Base-by-base conservation (phyloP, 2,329 filamentous ascomycete species). In the Diaporthe vexans region DNA sequence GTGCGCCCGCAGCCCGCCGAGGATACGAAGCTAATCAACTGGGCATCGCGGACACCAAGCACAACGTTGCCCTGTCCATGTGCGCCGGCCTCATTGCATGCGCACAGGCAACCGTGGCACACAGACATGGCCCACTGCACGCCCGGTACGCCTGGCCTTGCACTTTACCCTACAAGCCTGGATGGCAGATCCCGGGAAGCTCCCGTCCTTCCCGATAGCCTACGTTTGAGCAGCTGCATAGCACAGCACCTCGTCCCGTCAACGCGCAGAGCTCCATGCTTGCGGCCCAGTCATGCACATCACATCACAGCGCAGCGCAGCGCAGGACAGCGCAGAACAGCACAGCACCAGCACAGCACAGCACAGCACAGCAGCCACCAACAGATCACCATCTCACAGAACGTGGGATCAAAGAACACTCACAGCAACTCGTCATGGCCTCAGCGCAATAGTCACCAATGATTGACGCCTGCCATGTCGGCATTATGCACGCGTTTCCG, bases 161-260 rank as follows among this genome's bases (percentile, higher is more conserved):
- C 33, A 17, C 35, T 43, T 9, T 46, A 29, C 15, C 43, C 43
- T 33, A 19, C 59, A 46, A 19, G 59, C 59, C 40, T n/a, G 46
- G n/a, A 15, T 52, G 63, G 48, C 37, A 67, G 46, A 67, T 54
- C 63, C 63, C 48, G 48, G 48, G 63, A 68, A 68, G 48, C 63
- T 40, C 63, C 63, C 63, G 63, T 40, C 29, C 46, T 54, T 54
- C 63, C 63, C 63, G 63, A 54, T 40, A 29, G 33, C 46, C 40
- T 51, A 54, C 63, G 29, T 40, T 15, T 54, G 63, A 68, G 63
- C 46, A 40, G 61, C 63, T 52, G 46, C 61, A 24, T 24, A n/a
- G 43, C n/a, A 54, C n/a, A 40, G 33, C 48, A 40, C 13, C 13
- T 67, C 46, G 63, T 52, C 63, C 37, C 63, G 3, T 52, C 46